Evolutionary conservation across 2,329 filamentous ascomycete genomes (phyloP).

Genomic region (Colletotrichum navitas): DNA sequence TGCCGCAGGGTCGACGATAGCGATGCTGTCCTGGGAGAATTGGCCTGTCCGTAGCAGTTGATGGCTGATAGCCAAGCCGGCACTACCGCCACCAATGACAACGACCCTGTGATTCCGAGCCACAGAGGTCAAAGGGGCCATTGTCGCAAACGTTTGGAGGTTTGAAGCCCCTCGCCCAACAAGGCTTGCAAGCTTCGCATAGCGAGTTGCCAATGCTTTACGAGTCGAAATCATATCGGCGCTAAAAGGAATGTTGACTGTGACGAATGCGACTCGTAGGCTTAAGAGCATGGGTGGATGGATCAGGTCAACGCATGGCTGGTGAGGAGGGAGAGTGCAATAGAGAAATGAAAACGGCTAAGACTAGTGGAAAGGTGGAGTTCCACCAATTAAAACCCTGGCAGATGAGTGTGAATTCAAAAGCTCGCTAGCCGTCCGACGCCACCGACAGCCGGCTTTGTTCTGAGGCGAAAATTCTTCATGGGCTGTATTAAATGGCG

Average conservation of each 20-base stretch:
- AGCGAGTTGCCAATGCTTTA: slow-evolving; percentile 40
- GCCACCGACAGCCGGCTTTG: slow-evolving; percentile 11
- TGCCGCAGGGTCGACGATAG: slow-evolving; percentile 71
- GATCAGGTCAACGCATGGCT: neutral
- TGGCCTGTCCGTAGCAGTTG: slow-evolving; percentile 72
- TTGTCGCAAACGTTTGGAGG: slow-evolving; percentile 43
- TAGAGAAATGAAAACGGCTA: neutral
- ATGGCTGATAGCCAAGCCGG: slow-evolving; percentile 74
- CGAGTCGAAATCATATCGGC: slow-evolving; percentile 44
- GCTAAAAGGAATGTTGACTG: neutral
- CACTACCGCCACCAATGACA: slow-evolving; percentile 75
- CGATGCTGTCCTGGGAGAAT: slow-evolving; percentile 71
- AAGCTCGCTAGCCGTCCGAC: neutral
- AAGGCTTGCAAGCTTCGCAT: slow-evolving; percentile 27
- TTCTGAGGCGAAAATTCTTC: neutral
- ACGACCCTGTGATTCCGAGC: slow-evolving; percentile 68
- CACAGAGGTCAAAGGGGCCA: slow-evolving; percentile 29
- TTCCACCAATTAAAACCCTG: neutral
- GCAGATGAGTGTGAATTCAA: neutral
- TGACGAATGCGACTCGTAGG: neutral
- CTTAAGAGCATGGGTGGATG: neutral
- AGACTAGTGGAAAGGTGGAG: neutral
- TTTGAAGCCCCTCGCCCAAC: slow-evolving; percentile 7
- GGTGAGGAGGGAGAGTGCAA: neutral
- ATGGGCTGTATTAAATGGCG: neutral